Evolutionary conservation across 2,329 filamentous ascomycete species (phyloP), one percentile per base, ranked within the genome.

Genomic region (Exophiala mesophila): DNA sequence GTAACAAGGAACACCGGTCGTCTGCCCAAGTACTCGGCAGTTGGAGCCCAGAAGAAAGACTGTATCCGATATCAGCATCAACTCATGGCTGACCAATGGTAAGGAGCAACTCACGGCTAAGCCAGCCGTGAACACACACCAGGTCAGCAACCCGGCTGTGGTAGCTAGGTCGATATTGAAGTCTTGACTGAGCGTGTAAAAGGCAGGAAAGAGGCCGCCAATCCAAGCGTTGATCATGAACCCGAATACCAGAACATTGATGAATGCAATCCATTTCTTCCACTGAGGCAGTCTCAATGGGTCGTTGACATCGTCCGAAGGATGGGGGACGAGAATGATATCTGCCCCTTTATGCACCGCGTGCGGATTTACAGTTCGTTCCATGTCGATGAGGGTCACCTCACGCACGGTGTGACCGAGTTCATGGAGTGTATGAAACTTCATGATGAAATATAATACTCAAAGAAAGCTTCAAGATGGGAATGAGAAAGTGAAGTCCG

Each of bases 21-120:
- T 13, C 62, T 58, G 2, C 64, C 63, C 31, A 59, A 63, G 36
- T 63, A 57, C 42, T 65, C 63, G 18, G 61, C 32, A 5, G n/a
- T 18, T 5, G 44, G 44, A 2, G 29, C 39, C 44, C 44, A 46
- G 31, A 46, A 41, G 20, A 46, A 41, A 13, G 31, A 32, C 44
- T 46, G 29, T 16, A 21, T 15, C 13, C 18, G 8, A 31, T 18
- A 24, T 19, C 17, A 15, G 15, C 7, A 3, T 19, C 17, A n/a
- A n/a, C n/a, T n/a, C n/a, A n/a, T n/a, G n/a, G n/a, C n/a, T n/a
- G n/a, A n/a, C 30, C 7, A 12, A 24, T 19, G 21, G 13, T 8
- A 39, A 31, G 20, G 13, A 19, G 13, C 16, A 7, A 44, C 35
- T 33, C 20, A 44, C 41, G 16, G 23, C 33, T 6, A 44, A 30